Evolutionary conservation across 495 filamentous ascomycete genomes (phyloP).

Genomic region (Elaphomyces granulatus): DNA sequence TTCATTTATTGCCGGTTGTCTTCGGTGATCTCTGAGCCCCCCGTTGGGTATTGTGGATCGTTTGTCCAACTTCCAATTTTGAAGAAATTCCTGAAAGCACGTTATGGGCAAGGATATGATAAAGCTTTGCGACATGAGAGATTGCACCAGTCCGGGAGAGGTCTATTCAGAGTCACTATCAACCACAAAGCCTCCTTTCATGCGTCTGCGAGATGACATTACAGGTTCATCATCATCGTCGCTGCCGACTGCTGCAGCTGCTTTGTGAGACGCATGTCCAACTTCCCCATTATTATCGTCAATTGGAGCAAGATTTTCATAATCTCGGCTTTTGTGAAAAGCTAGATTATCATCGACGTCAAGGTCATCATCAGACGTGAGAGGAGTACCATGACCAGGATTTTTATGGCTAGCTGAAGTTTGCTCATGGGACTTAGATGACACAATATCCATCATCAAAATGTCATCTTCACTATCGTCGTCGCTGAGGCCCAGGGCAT

Average conservation of each 20-base stretch:
- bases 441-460: conserved; percentile 19
- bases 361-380: conserved; percentile 24
- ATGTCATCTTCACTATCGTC: conserved; percentile 21
- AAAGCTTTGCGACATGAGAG: too few species aligned
- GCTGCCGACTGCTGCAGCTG: conserved; percentile 5
- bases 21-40: too few species aligned
- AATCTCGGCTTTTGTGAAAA: conserved; percentile 17
- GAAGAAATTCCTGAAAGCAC: too few species aligned
- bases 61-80: too few species aligned
- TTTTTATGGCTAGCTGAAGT: conserved; percentile 11
- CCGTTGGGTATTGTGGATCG: too few species aligned
- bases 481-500: conserved; percentile 15
- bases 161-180: conserved; percentile 35
- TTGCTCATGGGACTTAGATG: conserved; percentile 12
- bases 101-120: too few species aligned
- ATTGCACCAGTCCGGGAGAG: not conserved
- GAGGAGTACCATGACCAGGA: conserved; percentile 16
- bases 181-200: conserved; percentile 33
- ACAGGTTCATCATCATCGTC: conserved; percentile 25
- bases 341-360: conserved; percentile 27
- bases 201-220: conserved; percentile 21
- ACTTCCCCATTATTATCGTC: conserved; percentile 8
- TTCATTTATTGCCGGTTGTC: too few species aligned
- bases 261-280: conserved; percentile 3
- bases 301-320: conserved; percentile 3